Conservation (phyloP, 2,329 filamentous ascomycete species). For the Epichloe uncinata region DNA sequence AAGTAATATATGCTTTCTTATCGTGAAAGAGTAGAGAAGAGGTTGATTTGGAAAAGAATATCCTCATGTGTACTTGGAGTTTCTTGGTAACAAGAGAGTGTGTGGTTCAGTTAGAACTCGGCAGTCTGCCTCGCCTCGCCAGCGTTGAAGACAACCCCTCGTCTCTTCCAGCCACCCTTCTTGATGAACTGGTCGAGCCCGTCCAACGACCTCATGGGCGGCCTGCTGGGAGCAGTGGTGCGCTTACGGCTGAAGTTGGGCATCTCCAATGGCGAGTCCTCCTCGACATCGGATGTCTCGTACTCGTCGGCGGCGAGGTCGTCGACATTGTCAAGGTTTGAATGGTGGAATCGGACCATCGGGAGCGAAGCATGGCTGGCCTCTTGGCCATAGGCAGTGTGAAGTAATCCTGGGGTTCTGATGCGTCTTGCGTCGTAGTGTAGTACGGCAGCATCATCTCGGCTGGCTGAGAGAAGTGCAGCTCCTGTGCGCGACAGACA, state of each 20-base stretch:
- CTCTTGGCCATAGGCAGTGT: slow-evolving; percentile 16
- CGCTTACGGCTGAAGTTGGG: slow-evolving; percentile 25
- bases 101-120: neutral
- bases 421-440: slow-evolving; percentile 11
- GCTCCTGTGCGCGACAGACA: slow-evolving; percentile 1
- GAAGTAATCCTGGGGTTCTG: slow-evolving; percentile 22
- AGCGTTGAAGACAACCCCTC: slow-evolving; percentile 26
- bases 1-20: neutral
- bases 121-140: slow-evolving; percentile 14
- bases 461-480: slow-evolving; percentile 4
- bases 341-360: slow-evolving; percentile 31
- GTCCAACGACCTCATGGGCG: slow-evolving; percentile 25
- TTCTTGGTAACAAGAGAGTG: too few relatives aligned
- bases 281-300: slow-evolving; percentile 9
- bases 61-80: too few relatives aligned
- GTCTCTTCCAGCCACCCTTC: slow-evolving; percentile 30
- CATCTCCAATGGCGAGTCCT: slow-evolving; percentile 10
- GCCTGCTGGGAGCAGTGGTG: slow-evolving; percentile 17
- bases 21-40: too few relatives aligned
- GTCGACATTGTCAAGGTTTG: slow-evolving; percentile 15
- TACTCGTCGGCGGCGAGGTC: slow-evolving; percentile 9
- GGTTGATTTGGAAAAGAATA: too few relatives aligned
- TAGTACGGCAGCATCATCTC: slow-evolving; percentile 17
- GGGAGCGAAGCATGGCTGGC: slow-evolving; percentile 22
- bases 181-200: slow-evolving; percentile 29